Percentiles rank a stretch among this genome's conserved stretches.
Conservation (phyloP, 2,329 filamentous ascomycete genomes). For the Colletotrichum lini region DNA sequence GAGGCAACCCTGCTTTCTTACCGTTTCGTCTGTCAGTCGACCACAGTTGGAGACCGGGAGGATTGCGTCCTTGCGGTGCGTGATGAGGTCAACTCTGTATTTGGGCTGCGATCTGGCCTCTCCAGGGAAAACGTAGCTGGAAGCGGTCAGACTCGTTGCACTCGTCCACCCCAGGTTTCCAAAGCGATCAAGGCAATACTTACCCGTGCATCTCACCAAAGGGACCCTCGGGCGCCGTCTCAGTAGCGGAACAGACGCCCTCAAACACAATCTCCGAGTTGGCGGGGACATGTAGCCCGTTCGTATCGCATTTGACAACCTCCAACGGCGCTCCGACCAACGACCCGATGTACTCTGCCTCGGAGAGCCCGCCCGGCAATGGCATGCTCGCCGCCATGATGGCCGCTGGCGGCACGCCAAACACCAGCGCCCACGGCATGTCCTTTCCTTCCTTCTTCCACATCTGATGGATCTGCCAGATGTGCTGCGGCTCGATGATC, state of each 20-base stretch:
- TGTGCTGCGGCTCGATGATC: conserved; percentile 62
- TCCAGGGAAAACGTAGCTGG: conserved; percentile 41
- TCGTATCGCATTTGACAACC: conserved; percentile 67
- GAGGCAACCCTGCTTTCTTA: conserved; percentile 20
- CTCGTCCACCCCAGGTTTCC: too few relatives aligned
- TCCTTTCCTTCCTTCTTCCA: conserved; percentile 62
- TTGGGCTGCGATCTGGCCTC: conserved; percentile 48
- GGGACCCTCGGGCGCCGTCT: conserved; percentile 61
- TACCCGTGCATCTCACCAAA: conserved; percentile 60
- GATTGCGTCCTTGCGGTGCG: conserved; percentile 63
- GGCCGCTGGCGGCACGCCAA: conserved; percentile 65
- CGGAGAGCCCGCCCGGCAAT: conserved; percentile 62
- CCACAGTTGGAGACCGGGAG: conserved; percentile 63
- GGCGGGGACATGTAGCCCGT: conserved; percentile 63
- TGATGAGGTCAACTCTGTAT: conserved; percentile 62
- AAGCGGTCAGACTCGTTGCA: conserved; percentile 43
- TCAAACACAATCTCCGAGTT: conserved; percentile 67
- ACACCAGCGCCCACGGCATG: conserved; percentile 61
- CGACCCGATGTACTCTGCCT: conserved; percentile 64
- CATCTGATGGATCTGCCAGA: conserved; percentile 60
- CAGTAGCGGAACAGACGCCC: conserved; percentile 60
- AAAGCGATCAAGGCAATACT: too few relatives aligned
- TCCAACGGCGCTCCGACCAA: conserved; percentile 61
- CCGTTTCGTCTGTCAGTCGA: conserved; percentile 60
- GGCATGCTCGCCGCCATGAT: conserved; percentile 65